A percentile compares a stretch with the other conserved stretches of the same genome.
These are phyloP conservation scores for Citrus trifoliata DNA, from an alignment of 345 rosid species.

Conservation along the genomic window DNA sequence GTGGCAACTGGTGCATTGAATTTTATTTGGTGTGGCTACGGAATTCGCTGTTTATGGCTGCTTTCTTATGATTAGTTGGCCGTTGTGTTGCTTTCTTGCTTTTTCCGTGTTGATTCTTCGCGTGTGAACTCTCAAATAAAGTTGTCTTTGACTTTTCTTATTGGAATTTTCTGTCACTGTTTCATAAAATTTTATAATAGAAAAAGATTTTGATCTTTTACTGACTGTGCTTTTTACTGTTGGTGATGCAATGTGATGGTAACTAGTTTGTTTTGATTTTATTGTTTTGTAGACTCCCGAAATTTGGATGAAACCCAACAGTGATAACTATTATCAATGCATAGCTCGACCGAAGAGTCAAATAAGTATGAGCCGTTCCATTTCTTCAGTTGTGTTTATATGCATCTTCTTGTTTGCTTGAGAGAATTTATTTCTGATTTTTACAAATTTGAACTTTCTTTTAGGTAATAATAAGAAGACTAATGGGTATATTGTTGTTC, in stretches of 20 bases:
- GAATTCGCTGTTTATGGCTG: not conserved
- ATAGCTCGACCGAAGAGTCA: constrained; percentile 54
- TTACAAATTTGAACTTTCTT: not conserved
- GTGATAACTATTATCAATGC: constrained; percentile 57
- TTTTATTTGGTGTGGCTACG: constrained; percentile 15
- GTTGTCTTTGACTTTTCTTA: constrained; percentile 8
- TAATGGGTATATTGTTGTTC: constrained; percentile 85
- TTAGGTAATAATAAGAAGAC: constrained; percentile 40
- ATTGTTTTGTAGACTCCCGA: constrained; percentile 55
- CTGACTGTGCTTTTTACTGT: not conserved
- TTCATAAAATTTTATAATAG: not conserved
- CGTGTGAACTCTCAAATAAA: not conserved
- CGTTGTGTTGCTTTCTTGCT: not conserved
- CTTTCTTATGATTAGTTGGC: not conserved
- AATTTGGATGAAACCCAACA: constrained; percentile 90
- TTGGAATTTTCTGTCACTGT: not conserved
- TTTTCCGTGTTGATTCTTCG: not conserved
- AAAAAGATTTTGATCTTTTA: not conserved
- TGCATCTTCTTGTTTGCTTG: not conserved
- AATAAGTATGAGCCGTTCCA: constrained; percentile 39
- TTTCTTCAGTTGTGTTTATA: too few relatives aligned
- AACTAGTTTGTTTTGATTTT: not conserved
- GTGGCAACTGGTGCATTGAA: constrained; percentile 20
- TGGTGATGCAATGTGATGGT: not conserved
- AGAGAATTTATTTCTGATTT: not conserved